Percentiles rank a stretch among this genome's conserved stretches.
phyloP scores from a whole-genome alignment of 768 basidiomycete species.

The Hortiboletus campestris region DNA sequence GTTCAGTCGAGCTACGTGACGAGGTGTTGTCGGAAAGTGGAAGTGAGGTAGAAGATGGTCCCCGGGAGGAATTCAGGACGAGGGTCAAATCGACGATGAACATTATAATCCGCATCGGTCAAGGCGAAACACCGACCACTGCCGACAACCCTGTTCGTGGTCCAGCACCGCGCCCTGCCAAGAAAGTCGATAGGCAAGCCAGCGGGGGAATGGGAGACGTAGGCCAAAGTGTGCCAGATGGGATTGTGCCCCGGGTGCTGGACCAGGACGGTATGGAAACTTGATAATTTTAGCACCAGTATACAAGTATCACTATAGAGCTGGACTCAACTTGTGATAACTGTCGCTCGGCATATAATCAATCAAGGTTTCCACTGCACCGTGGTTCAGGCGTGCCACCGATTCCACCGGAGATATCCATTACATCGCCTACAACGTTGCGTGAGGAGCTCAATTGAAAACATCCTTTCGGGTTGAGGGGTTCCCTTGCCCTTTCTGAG shows the following conservation, averaged over 20 bases:
- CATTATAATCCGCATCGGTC: conserved; percentile 59
- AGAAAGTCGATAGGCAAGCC: conserved; percentile 6
- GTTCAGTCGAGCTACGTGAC: conserved; percentile 72
- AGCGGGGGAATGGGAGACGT: conserved; percentile 8
- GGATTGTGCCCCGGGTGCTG: conserved; percentile 40
- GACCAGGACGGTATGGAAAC: conserved; percentile 44
- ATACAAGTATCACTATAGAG: not conserved
- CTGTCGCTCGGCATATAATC: not conserved
- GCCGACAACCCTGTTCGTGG: conserved; percentile 3
- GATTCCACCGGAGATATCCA: not conserved
- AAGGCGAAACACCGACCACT: conserved; percentile 44
- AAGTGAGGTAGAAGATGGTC: conserved; percentile 57
- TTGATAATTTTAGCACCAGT: conserved; percentile 6
- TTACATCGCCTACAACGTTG: not conserved
- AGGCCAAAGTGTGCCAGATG: conserved; percentile 10
- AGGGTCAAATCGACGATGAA: conserved; percentile 70
- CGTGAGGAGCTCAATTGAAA: not conserved
- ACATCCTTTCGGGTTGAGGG: not conserved
- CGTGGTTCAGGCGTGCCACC: not conserved
- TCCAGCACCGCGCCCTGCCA: not conserved
- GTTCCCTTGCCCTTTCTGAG: not conserved
- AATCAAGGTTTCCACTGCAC: not conserved
- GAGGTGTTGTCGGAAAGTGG: conserved; percentile 52
- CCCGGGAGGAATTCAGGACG: conserved; percentile 54
- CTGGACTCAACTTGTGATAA: not conserved